Base-by-base conservation (phyloP, 73 alveolate species). In the Paramecium biaurelia region DNA sequence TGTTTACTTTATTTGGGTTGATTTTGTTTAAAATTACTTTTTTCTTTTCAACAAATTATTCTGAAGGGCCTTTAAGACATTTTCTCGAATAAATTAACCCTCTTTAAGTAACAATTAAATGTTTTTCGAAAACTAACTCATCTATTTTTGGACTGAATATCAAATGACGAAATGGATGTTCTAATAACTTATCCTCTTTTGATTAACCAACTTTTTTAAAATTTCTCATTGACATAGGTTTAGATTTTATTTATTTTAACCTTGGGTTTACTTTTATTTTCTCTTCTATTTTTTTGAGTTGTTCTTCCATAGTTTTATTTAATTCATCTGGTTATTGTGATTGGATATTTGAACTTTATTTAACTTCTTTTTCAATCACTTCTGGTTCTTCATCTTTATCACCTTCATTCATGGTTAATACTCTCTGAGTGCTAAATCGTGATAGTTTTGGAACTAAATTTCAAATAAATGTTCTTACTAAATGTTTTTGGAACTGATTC, bases 1-100 rank as follows among this genome's bases (percentile, higher is more conserved):
- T 95, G 79, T 96, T 96, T 76, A 89, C 92, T 41, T 70, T 74
- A 20, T 76, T 42, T 24, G 41, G 85, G n/a, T 76, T n/a, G 10
- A 72, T 59, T 38, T 38, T 24, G 7, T 34, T 7, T 23, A 11
- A 72, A 7, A 26, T 37, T 5, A 86, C 93, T 63, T 63, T 21
- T 67, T 86, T 86, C 20, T 53, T 58, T 63, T 63, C 68, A 0
- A 86, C 7, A 34, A 63, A 86, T 67, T 59, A 32, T 10, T 86
- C 93, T 8, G 93, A 86, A 30, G 93, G 93, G 3, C 93, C 93
- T 37, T 67, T 86, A 1, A 86, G 76, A 47, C 93, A 86, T 21
- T 67, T 86, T 5, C 79, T 86, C 18, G 93, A 38, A 24, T 86
- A 86, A 35, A 38, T 57, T 18, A 86, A 45, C 1, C 93, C 93